Evolutionary conservation across 257 asterid genomes (phyloP).

Genomic region (Leonotis leonurus): DNA sequence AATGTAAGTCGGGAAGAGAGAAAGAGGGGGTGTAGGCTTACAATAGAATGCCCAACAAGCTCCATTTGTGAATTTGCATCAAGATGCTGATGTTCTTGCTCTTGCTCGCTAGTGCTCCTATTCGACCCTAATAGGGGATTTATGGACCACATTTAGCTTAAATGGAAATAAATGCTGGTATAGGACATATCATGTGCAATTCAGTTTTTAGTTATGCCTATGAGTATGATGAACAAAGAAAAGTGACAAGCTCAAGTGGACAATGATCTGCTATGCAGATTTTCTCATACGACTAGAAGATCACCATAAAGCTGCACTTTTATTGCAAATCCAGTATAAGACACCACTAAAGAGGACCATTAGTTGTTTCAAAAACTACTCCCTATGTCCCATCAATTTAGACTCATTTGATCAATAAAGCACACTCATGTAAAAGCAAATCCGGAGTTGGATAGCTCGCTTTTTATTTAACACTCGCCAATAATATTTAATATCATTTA

Average conservation of each 20-base stretch:
- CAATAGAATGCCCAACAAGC: slow-evolving; percentile 74
- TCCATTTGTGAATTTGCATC: slow-evolving; percentile 54
- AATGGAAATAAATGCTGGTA: background rate
- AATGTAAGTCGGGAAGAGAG: background rate
- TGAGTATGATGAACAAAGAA: background rate
- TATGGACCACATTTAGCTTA: slow-evolving; percentile 12
- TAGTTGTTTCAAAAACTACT: background rate
- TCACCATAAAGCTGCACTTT: background rate
- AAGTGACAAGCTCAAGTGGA: background rate
- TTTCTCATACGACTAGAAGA: background rate
- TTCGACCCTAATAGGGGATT: slow-evolving; percentile 33
- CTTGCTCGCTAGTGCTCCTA: slow-evolving; percentile 35
- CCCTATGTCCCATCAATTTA: too few species aligned
- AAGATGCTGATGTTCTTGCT: slow-evolving; percentile 29
- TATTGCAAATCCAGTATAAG: background rate
- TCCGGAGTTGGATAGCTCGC: background rate
- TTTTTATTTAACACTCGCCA: background rate
- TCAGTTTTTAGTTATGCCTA: background rate
- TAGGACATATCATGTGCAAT: background rate
- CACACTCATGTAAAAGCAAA: background rate
- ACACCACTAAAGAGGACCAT: background rate
- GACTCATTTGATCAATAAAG: too few species aligned
- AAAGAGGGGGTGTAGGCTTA: slow-evolving; percentile 20
- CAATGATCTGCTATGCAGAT: background rate
- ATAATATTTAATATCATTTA: background rate